phyloP scores from a whole-genome alignment of 1,284 basidiomycete genomes.

The Malassezia caprae region DNA sequence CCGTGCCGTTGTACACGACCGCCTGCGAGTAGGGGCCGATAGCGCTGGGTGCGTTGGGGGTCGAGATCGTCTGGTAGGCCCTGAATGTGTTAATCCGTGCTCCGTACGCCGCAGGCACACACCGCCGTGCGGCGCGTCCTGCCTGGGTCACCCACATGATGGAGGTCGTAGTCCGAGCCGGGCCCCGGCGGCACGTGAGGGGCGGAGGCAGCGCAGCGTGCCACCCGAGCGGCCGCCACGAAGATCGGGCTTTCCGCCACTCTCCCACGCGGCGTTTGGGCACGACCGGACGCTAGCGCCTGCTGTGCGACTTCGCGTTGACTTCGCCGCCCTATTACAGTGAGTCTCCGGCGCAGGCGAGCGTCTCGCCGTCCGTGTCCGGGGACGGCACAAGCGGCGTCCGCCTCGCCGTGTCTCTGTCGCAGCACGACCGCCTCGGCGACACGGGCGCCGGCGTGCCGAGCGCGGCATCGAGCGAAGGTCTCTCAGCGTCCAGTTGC shows the following conservation, averaged over 20 bases:
- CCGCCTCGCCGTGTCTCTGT: neutral
- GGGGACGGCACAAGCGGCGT: neutral
- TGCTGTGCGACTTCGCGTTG: neutral
- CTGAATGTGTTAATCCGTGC: conserved; percentile 2
- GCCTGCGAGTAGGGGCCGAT: conserved; percentile 57
- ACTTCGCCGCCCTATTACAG: neutral
- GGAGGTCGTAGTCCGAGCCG: neutral
- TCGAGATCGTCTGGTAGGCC: conserved; percentile 39
- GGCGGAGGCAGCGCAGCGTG: neutral
- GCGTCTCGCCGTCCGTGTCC: neutral
- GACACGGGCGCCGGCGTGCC: neutral
- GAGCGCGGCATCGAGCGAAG: neutral
- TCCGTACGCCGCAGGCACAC: neutral
- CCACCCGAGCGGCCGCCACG: neutral
- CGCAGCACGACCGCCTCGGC: neutral
- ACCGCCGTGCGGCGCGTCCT: neutral
- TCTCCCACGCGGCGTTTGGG: neutral
- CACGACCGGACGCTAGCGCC: neutral
- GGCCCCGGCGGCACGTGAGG: neutral
- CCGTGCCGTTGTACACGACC: conserved; percentile 64
- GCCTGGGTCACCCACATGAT: conserved; percentile 3
- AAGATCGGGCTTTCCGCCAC: conserved; percentile 1
- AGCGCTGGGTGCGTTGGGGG: conserved; percentile 40
- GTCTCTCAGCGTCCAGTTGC: neutral
- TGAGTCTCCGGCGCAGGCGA: neutral